Evolutionary conservation across 2,329 filamentous ascomycete species (phyloP), one percentile per base, ranked within the genome.

Genomic region (Aureobasidium uvarum): DNA sequence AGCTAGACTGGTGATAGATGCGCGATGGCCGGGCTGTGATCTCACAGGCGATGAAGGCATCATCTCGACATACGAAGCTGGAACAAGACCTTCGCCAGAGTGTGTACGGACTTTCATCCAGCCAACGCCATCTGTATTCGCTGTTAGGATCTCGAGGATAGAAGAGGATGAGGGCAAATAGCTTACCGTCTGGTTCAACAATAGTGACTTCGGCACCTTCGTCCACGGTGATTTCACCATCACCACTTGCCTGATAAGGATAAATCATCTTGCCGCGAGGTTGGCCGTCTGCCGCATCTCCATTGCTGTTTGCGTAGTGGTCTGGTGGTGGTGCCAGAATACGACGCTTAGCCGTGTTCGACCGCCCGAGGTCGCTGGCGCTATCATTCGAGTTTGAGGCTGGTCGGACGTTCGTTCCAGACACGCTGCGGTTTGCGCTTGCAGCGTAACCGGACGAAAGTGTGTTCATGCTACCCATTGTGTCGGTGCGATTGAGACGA

Each of bases 191-290:
- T 20, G 91, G 86, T 74, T 97, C 93, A 5, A 97, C 72, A 51
- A 98, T 83, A 0, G 81, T 80, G 36, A 99, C 84, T 10, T 96
- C 89, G 63, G 87, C 85, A 14, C 91, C 92, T 70, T 96, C 94
- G 5, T 86, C 78, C 0, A 96, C 87, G 0, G 86, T 88, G 16
- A 98, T 77, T 76, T 99, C 95, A 7, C 92, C 94, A 0, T 90
- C 87, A 1, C 89, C 89, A 62, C 83, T 89, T 10, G 89, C 90
- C 68, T 96, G 89, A 72, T 97, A 99, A 0, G 85, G 72, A 74
- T 97, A 99, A 0, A 97, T 71, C 93, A 98, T 96, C 77, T 89
- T 96, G 55, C 90, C 94, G 74, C 83, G 89, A 69, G 87, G 87
- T 72, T 89, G 85, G 65, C 81, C 67, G 23, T 75, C 64, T 0